Conservation (phyloP, 345 rosid species). For the Gossypium stocksii region DNA sequence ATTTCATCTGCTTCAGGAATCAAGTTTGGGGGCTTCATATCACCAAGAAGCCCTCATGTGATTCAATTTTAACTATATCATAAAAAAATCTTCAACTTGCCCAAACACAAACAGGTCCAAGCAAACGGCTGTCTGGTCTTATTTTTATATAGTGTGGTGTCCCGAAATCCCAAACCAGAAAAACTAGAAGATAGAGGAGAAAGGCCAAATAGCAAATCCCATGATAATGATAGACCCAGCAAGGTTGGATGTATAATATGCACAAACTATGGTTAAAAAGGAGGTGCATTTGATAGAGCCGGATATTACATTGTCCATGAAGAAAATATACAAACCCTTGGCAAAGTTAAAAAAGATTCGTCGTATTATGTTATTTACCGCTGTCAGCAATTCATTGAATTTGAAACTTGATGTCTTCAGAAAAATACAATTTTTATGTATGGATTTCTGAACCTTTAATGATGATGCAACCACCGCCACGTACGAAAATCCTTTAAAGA, state of each 20-base stretch:
- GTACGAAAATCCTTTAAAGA: too few species aligned
- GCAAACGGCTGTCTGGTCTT: neutral
- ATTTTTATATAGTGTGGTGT: neutral
- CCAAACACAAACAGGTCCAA: neutral
- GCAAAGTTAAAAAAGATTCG: neutral
- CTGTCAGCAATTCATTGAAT: neutral
- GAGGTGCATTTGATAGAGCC: neutral
- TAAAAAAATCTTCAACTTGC: neutral
- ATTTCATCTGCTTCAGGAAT: neutral
- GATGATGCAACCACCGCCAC: too few species aligned
- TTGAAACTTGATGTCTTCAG: neutral
- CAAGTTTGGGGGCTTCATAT: neutral
- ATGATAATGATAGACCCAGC: constrained; percentile 52
- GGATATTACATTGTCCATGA: neutral
- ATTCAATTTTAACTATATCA: neutral
- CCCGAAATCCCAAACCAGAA: neutral
- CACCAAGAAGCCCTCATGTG: neutral
- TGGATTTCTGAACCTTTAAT: too few species aligned
- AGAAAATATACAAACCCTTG: neutral
- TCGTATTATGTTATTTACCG: neutral
- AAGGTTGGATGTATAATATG: constrained; percentile 39
- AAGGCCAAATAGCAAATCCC: constrained; percentile 21
- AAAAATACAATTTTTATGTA: neutral
- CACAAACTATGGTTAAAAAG: constrained; percentile 25
- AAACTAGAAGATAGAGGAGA: constrained; percentile 20